A percentile compares a stretch with the other conserved stretches of the same genome.
Conservation (phyloP, 73 alveolate genomes). For the Halteria grandinella region DNA sequence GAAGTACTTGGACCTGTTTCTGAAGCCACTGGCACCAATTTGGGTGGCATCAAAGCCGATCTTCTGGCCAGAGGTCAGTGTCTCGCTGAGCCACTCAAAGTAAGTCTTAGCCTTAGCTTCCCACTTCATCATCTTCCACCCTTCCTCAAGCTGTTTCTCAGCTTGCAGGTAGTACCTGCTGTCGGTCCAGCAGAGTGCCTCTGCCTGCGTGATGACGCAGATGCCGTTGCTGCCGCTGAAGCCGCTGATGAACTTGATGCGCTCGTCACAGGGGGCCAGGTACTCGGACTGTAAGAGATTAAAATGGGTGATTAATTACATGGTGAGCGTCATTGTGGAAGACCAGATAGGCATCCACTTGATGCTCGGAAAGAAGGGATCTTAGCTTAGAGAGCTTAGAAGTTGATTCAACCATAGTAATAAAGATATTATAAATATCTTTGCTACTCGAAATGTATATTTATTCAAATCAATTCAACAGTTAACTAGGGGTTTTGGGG, state of each 20-base stretch:
- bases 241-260: slow-evolving; percentile 90
- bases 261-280: slow-evolving; percentile 87
- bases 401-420: no score
- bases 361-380: not conserved
- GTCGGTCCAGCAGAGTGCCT: slow-evolving; percentile 98
- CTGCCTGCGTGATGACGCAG: slow-evolving; percentile 83
- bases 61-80: no score
- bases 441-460: no score
- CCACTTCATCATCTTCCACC: slow-evolving; percentile 95
- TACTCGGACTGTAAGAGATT: slow-evolving; percentile 94
- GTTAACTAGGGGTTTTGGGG: no score
- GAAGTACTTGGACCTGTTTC: slow-evolving; percentile 59
- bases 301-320: no score
- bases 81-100: slow-evolving; percentile 51
- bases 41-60: no score
- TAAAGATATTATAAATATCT: no score
- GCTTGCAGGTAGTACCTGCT: slow-evolving; percentile 97
- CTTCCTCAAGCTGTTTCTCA: slow-evolving; percentile 88
- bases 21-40: slow-evolving; percentile 33
- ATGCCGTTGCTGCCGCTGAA: slow-evolving; percentile 93
- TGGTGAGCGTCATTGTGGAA: slow-evolving; percentile 94
- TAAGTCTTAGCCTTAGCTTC: slow-evolving; percentile 48
- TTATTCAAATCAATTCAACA: no score
- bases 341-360: slow-evolving; percentile 82
- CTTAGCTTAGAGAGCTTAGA: no score